Percentiles rank a stretch among this genome's conserved stretches.
phyloP scores from a whole-genome alignment of 139 green algal species.

The Dunaliella primolecta region DNA sequence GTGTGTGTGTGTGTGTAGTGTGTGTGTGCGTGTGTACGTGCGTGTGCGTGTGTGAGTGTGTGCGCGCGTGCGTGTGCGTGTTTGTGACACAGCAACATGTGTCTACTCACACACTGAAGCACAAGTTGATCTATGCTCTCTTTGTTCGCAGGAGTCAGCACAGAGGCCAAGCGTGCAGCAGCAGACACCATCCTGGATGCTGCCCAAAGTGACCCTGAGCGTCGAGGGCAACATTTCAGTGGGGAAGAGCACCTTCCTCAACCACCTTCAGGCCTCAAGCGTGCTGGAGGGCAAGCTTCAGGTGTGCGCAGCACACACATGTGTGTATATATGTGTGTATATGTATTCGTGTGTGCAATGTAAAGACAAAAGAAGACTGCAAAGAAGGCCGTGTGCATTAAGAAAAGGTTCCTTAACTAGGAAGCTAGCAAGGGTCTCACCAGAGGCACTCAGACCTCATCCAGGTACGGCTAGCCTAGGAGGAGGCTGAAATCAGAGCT shows the following conservation, averaged over 20 bases:
- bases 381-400: constrained; percentile 81
- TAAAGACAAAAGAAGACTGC: constrained; percentile 90
- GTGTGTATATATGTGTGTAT: constrained; percentile 96
- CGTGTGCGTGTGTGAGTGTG: too few relatives aligned
- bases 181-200: constrained; percentile 2
- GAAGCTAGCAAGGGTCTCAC: too few relatives aligned
- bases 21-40: too few relatives aligned
- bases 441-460: too few relatives aligned
- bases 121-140: too few relatives aligned
- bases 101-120: too few relatives aligned
- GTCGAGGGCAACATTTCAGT: constrained; percentile 97
- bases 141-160: not conserved
- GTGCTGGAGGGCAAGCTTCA: constrained; percentile 24
- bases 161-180: not conserved
- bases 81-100: too few relatives aligned
- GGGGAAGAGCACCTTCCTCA: constrained; percentile 94
- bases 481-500: too few relatives aligned
- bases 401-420: too few relatives aligned
- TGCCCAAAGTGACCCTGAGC: constrained; percentile 76
- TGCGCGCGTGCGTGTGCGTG: too few relatives aligned
- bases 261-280: constrained; percentile 20
- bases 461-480: too few relatives aligned
- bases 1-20: too few relatives aligned
- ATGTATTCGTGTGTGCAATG: constrained; percentile 45
- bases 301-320: constrained; percentile 74